Evolutionary conservation across 176 grass and related monocot genomes (phyloP).

Genomic region (Juncus effusus): DNA sequence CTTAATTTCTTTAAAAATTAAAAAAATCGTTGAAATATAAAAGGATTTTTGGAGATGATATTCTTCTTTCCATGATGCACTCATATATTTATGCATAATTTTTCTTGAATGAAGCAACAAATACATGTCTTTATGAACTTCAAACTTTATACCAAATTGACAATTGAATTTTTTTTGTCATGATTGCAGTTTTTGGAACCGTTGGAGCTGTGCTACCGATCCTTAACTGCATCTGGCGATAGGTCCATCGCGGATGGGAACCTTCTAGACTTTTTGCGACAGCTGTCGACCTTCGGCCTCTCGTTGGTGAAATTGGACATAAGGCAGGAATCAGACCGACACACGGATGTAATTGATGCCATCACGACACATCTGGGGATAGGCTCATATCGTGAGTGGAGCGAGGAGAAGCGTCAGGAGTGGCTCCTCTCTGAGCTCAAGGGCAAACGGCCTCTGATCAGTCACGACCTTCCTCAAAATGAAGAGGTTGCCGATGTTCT

Average conservation of each 20-base stretch:
- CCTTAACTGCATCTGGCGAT: slow-evolving; percentile 55
- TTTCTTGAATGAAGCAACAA: too few species aligned
- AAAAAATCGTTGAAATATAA: not conserved
- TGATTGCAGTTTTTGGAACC: slow-evolving; percentile 63
- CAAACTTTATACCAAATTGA: too few species aligned
- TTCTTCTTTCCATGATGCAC: too few species aligned
- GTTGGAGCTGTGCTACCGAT: slow-evolving; percentile 78
- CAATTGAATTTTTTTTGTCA: too few species aligned
- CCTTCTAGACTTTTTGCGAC: slow-evolving; percentile 78
- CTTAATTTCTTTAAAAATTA: not conserved
- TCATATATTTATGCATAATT: too few species aligned
- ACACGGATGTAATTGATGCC: slow-evolving; percentile 72
- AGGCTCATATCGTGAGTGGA: slow-evolving; percentile 69
- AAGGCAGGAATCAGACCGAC: slow-evolving; percentile 86
- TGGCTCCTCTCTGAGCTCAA: slow-evolving; percentile 68
- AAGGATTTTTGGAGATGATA: not conserved
- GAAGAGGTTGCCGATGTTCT: slow-evolving; percentile 77
- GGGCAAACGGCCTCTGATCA: slow-evolving; percentile 64
- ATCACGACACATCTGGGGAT: slow-evolving; percentile 65
- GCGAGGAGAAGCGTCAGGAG: slow-evolving; percentile 63
- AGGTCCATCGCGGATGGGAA: slow-evolving; percentile 63
- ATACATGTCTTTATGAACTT: too few species aligned
- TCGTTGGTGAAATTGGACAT: slow-evolving; percentile 80
- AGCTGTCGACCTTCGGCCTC: slow-evolving; percentile 75
- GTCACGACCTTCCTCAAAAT: slow-evolving; percentile 40